Percentiles rank a stretch among this genome's conserved stretches.
These are phyloP conservation scores for Voacanga thouarsii DNA, from an alignment of 257 asterid genomes.

Conservation along the genomic window DNA sequence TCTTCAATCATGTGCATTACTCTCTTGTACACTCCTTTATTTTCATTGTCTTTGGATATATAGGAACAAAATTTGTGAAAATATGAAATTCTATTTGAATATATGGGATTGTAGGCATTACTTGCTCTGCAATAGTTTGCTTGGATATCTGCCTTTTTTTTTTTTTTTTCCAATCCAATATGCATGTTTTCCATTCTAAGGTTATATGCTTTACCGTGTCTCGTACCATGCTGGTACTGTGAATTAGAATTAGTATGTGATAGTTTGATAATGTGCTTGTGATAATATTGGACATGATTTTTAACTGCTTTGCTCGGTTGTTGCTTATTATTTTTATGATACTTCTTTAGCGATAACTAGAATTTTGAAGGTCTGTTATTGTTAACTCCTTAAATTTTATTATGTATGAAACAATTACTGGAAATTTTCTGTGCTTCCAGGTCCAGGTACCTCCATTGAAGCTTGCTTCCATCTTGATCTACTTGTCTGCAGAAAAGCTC, in stretches of 20 bases:
- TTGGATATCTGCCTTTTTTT: neutral
- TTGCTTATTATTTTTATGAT: neutral
- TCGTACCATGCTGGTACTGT: too few relatives aligned
- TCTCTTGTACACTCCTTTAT: neutral
- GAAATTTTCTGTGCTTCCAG: neutral
- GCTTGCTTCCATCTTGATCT: neutral
- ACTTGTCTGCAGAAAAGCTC: neutral
- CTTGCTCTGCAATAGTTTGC: neutral
- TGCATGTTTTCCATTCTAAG: too few relatives aligned
- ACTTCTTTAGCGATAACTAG: neutral
- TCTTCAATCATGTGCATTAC: neutral
- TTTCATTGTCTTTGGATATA: neutral
- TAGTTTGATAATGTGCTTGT: neutral
- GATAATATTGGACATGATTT: neutral
- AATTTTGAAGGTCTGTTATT: neutral
- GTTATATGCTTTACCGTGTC: too few relatives aligned
- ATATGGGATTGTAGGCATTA: neutral
- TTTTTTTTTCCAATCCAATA: too few relatives aligned
- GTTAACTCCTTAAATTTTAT: neutral
- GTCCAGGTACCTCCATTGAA: constrained; percentile 1
- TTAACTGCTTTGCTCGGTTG: neutral
- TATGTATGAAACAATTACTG: neutral
- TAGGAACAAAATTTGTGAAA: neutral
- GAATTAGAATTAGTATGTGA: neutral
- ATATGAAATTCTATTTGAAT: neutral